phyloP scores from a whole-genome alignment of 768 basidiomycete species.

The Auricularia cornea region DNA sequence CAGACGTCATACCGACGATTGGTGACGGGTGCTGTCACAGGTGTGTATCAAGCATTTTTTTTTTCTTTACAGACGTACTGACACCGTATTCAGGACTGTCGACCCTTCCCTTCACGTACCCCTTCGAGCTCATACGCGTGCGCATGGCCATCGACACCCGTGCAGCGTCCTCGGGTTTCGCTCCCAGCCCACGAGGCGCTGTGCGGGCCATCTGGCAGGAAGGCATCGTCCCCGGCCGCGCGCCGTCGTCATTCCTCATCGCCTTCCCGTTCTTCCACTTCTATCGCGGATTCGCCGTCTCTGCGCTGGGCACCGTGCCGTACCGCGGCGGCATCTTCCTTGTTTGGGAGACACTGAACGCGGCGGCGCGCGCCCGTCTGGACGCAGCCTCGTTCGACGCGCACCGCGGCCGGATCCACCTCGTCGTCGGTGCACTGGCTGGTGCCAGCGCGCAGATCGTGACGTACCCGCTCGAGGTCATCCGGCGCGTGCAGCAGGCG shows the following conservation, averaged over 20 bases:
- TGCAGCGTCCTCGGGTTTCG: slow-evolving; percentile 34
- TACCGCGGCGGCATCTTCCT: slow-evolving; percentile 95
- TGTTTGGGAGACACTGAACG: slow-evolving; percentile 63
- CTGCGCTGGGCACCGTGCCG: slow-evolving; percentile 85
- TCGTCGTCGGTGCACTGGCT: slow-evolving; percentile 76
- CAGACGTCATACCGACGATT: slow-evolving; percentile 80
- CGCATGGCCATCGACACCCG: slow-evolving; percentile 84
- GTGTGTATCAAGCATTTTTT: slow-evolving; percentile 34
- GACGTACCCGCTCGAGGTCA: slow-evolving; percentile 91
- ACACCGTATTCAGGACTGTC: slow-evolving; percentile 1
- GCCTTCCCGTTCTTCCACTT: slow-evolving; percentile 77
- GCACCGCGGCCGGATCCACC: slow-evolving; percentile 37
- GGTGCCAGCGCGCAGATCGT: slow-evolving; percentile 82
- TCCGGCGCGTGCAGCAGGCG: slow-evolving; percentile 90
- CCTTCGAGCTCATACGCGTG: slow-evolving; percentile 90
- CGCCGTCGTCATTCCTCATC: slow-evolving; percentile 32
- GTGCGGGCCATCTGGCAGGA: slow-evolving; percentile 58
- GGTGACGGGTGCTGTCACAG: slow-evolving; percentile 79
- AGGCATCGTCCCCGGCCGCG: slow-evolving; percentile 26
- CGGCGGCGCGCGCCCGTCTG: slow-evolving; percentile 42
- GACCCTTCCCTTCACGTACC: slow-evolving; percentile 70
- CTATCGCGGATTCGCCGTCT: slow-evolving; percentile 96
- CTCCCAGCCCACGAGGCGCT: slow-evolving; percentile 47
- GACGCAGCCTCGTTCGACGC: slow-evolving; percentile 25
- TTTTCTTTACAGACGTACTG: slow-evolving; percentile 1